Evolutionary conservation across 2,329 filamentous ascomycete genomes (phyloP).

Genomic region (Emmonsiellopsis sp.): DNA sequence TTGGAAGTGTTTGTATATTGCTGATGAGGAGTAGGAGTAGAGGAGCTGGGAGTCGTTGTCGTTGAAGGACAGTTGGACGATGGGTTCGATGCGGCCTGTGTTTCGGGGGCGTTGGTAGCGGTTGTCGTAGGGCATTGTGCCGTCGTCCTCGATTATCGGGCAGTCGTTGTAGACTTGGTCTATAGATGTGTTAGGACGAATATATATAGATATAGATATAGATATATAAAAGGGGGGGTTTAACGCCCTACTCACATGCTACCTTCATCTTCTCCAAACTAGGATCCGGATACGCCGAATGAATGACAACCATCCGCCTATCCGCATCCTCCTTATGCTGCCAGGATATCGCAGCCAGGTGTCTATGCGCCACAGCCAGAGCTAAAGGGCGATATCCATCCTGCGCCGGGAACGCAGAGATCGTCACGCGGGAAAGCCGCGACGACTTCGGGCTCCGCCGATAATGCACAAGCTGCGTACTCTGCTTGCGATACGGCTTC

Average conservation of each 20-base stretch:
- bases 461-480: slow-evolving; percentile 23
- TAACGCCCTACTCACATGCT: slow-evolving; percentile 1
- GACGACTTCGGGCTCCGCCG: background rate
- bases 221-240: background rate
- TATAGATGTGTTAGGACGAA: background rate
- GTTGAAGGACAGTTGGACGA: slow-evolving; percentile 26
- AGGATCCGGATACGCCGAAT: background rate
- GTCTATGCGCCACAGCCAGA: slow-evolving; percentile 4
- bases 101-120: background rate
- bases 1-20: slow-evolving; percentile 29
- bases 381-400: slow-evolving; percentile 5
- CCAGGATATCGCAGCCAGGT: slow-evolving; percentile 9
- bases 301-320: slow-evolving; percentile 2
- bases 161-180: slow-evolving; percentile 2
- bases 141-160: background rate
- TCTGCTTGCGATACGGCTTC: slow-evolving; percentile 14
- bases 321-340: slow-evolving; percentile 2
- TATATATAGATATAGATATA: background rate
- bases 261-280: background rate
- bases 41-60: slow-evolving; percentile 28
- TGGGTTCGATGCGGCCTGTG: slow-evolving; percentile 10
- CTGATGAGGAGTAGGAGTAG: slow-evolving; percentile 23
- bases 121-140: background rate
- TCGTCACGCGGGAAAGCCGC: background rate
- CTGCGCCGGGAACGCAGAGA: slow-evolving; percentile 5